Percentiles rank a stretch among this genome's conserved stretches.
Evolutionary conservation across 1,284 basidiomycete genomes (phyloP).

Genomic region (Afroboletus lepidellus): DNA sequence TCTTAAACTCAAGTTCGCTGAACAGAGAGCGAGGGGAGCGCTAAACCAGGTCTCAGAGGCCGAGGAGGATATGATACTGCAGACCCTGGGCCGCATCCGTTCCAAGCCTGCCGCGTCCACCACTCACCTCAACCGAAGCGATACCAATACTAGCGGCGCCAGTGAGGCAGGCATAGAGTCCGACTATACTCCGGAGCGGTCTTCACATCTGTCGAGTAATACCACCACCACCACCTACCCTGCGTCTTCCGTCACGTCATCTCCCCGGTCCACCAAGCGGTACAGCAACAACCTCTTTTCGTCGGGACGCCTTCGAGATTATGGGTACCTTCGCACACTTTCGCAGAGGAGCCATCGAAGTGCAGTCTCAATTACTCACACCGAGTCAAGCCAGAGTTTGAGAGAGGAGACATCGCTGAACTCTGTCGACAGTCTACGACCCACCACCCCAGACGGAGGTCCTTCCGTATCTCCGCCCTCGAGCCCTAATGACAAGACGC

Average conservation of each 20-base stretch:
- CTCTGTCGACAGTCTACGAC: conserved; percentile 47
- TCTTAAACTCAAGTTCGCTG: conserved; percentile 64
- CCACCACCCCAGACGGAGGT: conserved; percentile 53
- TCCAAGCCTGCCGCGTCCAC: conserved; percentile 36
- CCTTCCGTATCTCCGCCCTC: conserved; percentile 44
- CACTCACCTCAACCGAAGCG: conserved; percentile 27
- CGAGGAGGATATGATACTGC: conserved; percentile 79
- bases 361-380: conserved; percentile 50
- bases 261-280: conserved; percentile 55
- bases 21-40: conserved; percentile 68
- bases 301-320: conserved; percentile 72
- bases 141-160: conserved; percentile 14
- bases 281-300: conserved; percentile 83
- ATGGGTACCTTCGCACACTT: conserved; percentile 62
- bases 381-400: conserved; percentile 44
- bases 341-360: conserved; percentile 48
- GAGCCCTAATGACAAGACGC: conserved; percentile 47
- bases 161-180: conserved; percentile 39
- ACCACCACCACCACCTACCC: conserved; percentile 40
- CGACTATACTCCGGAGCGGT: conserved; percentile 39
- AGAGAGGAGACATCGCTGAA: conserved; percentile 43
- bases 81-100: conserved; percentile 62
- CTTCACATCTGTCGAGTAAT: conserved; percentile 47
- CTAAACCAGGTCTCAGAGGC: conserved; percentile 70
- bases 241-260: conserved; percentile 46